Conservation (phyloP, 140 eudicot species). For the Anethum foeniculum region DNA sequence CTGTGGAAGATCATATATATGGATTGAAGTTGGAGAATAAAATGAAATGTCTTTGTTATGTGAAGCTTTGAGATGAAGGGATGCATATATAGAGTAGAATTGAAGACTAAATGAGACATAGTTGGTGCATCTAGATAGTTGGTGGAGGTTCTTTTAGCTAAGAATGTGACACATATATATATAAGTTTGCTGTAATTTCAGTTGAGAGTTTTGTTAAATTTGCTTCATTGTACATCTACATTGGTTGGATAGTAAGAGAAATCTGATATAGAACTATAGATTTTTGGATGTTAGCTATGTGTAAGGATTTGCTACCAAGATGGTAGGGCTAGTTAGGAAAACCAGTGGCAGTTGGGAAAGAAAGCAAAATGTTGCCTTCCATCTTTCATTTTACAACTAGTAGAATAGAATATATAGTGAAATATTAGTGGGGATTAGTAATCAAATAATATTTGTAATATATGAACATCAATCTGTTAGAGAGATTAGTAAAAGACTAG, state of each 20-base stretch:
- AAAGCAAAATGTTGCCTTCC: conserved; percentile 1
- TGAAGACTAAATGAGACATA: conserved; percentile 16
- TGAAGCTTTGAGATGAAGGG: conserved; percentile 21
- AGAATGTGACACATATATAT: background rate
- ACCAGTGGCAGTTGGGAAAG: background rate
- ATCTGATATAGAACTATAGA: background rate
- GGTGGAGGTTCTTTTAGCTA: conserved; percentile 14
- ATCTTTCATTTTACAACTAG: background rate
- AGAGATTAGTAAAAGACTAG: too few relatives aligned
- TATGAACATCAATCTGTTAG: too few relatives aligned
- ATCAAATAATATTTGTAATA: too few relatives aligned
- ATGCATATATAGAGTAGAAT: conserved; percentile 8
- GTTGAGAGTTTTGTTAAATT: background rate
- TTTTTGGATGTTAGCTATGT: background rate
- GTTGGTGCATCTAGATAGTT: conserved; percentile 27
- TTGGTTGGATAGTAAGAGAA: background rate
- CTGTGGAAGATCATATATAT: conserved; percentile 3
- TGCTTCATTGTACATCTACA: background rate
- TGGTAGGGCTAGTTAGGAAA: background rate
- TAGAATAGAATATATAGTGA: too few relatives aligned
- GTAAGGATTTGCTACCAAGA: background rate
- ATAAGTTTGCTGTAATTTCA: background rate
- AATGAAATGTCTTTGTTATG: background rate
- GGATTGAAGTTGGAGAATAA: conserved; percentile 1
- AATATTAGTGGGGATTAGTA: too few relatives aligned